Evolutionary conservation across 192 early-diverging fungal genomes (phyloP).

Genomic region (Diversispora epigaea): DNA sequence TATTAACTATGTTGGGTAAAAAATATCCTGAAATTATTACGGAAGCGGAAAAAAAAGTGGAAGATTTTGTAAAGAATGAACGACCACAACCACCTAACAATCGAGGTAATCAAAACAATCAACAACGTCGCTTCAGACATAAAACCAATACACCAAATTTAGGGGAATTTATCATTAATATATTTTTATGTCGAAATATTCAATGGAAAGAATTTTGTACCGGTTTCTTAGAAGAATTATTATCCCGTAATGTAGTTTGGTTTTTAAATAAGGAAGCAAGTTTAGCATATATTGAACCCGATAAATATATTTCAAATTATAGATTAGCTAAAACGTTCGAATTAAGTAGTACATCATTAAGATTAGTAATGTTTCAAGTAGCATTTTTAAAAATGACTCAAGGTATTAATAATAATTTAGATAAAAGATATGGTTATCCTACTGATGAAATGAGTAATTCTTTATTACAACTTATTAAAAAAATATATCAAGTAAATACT

Average conservation of each 20-base stretch:
- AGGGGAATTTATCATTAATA: slow-evolving; percentile 1
- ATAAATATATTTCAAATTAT: neutral
- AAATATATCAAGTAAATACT: neutral
- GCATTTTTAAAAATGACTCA: neutral
- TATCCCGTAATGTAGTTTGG: slow-evolving; percentile 15
- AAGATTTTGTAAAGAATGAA: neutral
- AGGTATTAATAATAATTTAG: neutral
- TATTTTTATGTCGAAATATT: neutral
- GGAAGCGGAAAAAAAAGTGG: neutral
- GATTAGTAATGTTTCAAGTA: slow-evolving; percentile 18
- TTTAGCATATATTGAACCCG: neutral
- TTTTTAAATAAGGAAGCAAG: neutral
- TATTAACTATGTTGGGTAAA: neutral
- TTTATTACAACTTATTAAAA: neutral
- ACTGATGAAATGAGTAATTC: slow-evolving; percentile 15
- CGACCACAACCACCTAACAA: too few species aligned
- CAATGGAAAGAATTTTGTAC: neutral
- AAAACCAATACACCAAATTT: neutral
- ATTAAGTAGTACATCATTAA: slow-evolving; percentile 10
- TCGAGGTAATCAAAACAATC: neutral
- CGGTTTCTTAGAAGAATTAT: slow-evolving; percentile 8
- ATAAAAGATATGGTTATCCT: slow-evolving; percentile 11
- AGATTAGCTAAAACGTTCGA: neutral
- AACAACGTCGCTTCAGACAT: neutral
- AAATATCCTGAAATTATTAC: neutral